These are phyloP conservation scores for Climacium dendroides DNA, from an alignment of 225 moss, liverwort and hornwort species.

Conservation along the genomic window DNA sequence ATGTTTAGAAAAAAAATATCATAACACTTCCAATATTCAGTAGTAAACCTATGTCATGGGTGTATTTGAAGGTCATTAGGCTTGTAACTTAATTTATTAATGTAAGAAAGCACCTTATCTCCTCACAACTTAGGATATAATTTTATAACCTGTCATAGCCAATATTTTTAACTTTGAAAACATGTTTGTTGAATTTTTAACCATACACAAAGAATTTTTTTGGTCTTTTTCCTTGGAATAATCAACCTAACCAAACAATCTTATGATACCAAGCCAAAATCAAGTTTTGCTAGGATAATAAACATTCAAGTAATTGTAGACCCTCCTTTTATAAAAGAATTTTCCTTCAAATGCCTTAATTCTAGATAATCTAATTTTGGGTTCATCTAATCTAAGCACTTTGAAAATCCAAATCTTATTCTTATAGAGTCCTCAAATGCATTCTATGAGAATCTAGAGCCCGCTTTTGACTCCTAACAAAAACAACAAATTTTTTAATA, in stretches of 20 bases:
- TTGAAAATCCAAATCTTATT: not conserved
- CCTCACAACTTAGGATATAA: fast-evolving
- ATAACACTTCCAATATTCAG: fast-evolving
- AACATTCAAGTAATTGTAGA: fast-evolving
- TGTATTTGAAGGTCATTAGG: not conserved
- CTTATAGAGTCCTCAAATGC: not conserved
- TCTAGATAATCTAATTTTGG: fast-evolving
- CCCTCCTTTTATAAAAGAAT: fast-evolving
- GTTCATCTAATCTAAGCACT: not conserved
- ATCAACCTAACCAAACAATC: not conserved
- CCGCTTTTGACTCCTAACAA: not conserved
- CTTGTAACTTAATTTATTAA: not conserved
- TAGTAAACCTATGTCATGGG: not conserved
- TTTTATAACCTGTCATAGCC: not conserved
- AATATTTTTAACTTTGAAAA: not conserved
- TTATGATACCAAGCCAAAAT: fast-evolving
- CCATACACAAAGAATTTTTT: not conserved
- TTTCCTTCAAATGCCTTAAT: not conserved
- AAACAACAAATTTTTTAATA: too few species aligned
- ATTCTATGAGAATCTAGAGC: not conserved
- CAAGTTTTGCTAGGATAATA: fast-evolving
- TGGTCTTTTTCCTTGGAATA: not conserved
- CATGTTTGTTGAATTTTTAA: not conserved
- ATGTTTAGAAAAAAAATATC: not conserved
- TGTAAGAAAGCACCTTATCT: not conserved